These are phyloP conservation scores for Zymoseptoria ardabiliae DNA, from an alignment of 2,329 filamentous ascomycete species.

Conservation along the genomic window DNA sequence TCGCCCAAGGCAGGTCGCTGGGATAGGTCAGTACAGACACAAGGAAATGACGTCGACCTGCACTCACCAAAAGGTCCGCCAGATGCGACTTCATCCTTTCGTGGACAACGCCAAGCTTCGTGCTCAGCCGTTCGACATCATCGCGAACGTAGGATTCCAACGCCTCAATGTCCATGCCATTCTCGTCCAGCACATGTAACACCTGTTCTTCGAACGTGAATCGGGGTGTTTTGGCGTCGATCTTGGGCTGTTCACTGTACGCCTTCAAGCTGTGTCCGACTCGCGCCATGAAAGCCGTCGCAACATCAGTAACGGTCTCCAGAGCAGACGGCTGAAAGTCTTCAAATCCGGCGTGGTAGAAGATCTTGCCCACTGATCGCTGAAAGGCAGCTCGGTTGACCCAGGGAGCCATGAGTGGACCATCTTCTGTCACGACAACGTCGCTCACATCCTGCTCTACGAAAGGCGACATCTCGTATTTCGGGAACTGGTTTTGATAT, in stretches of 20 bases:
- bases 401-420: constrained; percentile 77
- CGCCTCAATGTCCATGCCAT: constrained; percentile 71
- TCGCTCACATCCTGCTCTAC: constrained; percentile 77
- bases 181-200: constrained; percentile 76
- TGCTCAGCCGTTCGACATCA: constrained; percentile 77
- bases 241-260: constrained; percentile 75
- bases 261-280: constrained; percentile 70
- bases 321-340: constrained; percentile 93
- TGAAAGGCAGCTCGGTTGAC: constrained; percentile 78
- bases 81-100: constrained; percentile 92
- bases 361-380: constrained; percentile 85
- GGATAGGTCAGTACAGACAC: constrained; percentile 19
- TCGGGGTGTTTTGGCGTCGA: constrained; percentile 41
- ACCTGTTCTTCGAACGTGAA: constrained; percentile 81
- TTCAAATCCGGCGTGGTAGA: constrained; percentile 94
- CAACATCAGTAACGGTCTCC: constrained; percentile 82
- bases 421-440: constrained; percentile 83
- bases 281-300: constrained; percentile 82
- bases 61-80: constrained; percentile 66
- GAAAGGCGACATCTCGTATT: constrained; percentile 87
- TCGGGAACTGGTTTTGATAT: constrained; percentile 97
- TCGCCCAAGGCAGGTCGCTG: constrained; percentile 71
- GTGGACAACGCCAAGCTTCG: constrained; percentile 75
- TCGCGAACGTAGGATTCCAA: constrained; percentile 86
- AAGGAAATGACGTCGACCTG: not conserved